Conservation (phyloP, 2,329 filamentous ascomycete genomes). For the Tothia fuscella region DNA sequence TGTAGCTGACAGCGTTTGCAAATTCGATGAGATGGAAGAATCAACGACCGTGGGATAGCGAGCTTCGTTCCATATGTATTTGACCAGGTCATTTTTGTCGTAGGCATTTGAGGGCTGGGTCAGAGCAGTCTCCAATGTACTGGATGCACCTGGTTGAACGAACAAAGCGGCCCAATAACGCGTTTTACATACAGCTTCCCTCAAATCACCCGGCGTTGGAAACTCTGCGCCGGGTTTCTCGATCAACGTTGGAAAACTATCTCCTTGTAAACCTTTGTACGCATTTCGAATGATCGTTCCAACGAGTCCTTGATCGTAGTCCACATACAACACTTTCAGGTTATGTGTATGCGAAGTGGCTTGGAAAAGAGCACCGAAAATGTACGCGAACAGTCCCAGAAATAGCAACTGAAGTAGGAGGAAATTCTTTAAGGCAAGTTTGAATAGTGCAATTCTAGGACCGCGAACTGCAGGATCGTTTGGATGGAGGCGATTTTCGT, state of each 20-base stretch:
- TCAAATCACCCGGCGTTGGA: constrained; percentile 15
- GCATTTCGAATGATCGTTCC: constrained; percentile 16
- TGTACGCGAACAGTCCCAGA: constrained; percentile 10
- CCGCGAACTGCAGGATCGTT: background rate
- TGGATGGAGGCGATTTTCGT: background rate
- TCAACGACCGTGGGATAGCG: constrained; percentile 30
- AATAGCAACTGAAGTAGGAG: constrained; percentile 10
- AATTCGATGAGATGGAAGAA: constrained; percentile 19
- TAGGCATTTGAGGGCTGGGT: constrained; percentile 25
- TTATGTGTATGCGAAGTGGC: constrained; percentile 20
- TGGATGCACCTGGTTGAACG: constrained; percentile 24
- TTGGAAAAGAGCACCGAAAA: constrained; percentile 9
- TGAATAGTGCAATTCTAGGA: constrained; percentile 2
- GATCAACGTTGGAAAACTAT: constrained; percentile 16
- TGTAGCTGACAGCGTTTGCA: constrained; percentile 24
- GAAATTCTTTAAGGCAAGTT: constrained; percentile 6
- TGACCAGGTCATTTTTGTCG: constrained; percentile 24
- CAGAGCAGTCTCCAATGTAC: constrained; percentile 25
- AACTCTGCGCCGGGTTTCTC: constrained; percentile 14
- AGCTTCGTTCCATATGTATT: constrained; percentile 35
- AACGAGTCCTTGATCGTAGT: constrained; percentile 20
- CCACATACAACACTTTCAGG: constrained; percentile 19
- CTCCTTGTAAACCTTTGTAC: constrained; percentile 16
- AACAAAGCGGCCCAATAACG: constrained; percentile 22
- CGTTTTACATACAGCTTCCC: constrained; percentile 17